Conservation (phyloP, 148 eudicot species). For the Pharnaceum exiguum region DNA sequence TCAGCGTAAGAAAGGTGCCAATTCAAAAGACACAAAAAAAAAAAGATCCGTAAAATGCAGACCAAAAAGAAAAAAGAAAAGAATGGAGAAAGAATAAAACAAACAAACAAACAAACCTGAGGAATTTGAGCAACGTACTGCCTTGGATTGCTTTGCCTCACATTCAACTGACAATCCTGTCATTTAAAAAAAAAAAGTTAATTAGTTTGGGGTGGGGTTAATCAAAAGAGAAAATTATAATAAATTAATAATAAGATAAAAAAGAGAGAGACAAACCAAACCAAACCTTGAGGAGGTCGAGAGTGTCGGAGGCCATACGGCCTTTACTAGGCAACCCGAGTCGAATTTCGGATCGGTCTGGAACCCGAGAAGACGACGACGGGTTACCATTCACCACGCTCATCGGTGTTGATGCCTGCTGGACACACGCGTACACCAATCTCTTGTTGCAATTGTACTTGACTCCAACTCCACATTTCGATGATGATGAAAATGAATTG, state of each 20-base stretch:
- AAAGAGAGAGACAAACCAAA: not conserved
- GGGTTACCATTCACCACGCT: constrained; percentile 34
- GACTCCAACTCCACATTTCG: too few species aligned
- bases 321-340: constrained; percentile 97
- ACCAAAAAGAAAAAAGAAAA: not conserved
- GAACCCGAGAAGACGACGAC: constrained; percentile 25
- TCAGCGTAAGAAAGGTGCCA: too few species aligned
- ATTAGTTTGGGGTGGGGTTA: too few species aligned
- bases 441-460: too few species aligned
- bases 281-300: constrained; percentile 84
- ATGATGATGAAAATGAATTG: too few species aligned
- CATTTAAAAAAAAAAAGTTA: too few species aligned
- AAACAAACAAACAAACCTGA: constrained; percentile 44
- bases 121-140: constrained; percentile 97
- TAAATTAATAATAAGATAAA: not conserved
- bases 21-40: not conserved
- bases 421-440: constrained; percentile 30
- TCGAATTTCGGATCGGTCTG: constrained; percentile 53
- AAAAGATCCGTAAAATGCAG: not conserved
- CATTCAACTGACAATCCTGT: constrained; percentile 94
- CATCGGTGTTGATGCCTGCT: constrained; percentile 36
- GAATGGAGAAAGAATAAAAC: not conserved
- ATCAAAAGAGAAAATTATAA: not conserved
- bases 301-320: constrained; percentile 74
- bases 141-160: constrained; percentile 85